Evolutionary conservation across 1,139 yeast species (phyloP), one percentile per base, ranked within the genome.

Genomic region (Taphrina pruni): DNA sequence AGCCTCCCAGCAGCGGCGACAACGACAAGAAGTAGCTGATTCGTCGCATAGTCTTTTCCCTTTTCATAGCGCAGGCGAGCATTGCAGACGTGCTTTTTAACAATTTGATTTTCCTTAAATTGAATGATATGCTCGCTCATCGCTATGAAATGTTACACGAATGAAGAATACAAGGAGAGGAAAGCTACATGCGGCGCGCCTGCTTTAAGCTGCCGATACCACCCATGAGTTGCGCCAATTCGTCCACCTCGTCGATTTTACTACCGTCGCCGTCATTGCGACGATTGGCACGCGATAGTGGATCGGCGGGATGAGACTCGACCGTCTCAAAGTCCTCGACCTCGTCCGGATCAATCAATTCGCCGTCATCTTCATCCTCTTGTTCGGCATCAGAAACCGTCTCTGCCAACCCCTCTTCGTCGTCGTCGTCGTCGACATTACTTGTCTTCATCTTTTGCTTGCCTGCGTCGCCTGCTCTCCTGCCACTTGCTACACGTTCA

Each of bases 281-380:
- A 9, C 35, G 38, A 8, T 17, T 6, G 26, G 21, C 32, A 12
- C 14, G 39, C 26, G 43, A 26, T 8, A 9, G 20, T 11, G 65
- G 58, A 26, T 62, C 66, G 26, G 52, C 36, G 17, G 66, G 66
- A 43, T 54, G 66, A 1, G 48, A 38, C 38, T 62, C 66, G 41
- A 62, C 66, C 26, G 66, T 50, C 54, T 66, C 70, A 56, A 48
- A 52, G 54, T 60, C 41, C 41, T 66, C 70, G 6, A 68, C 66
- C 41, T 56, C 69, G 45, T 69, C 70, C 14, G 70, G 70, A 4
- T 69, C 70, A 6, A 69, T 48, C 8, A 57, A 50, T 41, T 69
- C 69, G 12, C 70, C 70, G 17, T 69, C 68, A 12, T 55, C 55
- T 12, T 38, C 48, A 20, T 65, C 68, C n/a, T 52, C 67, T n/a